Evolutionary conservation across 177 flowering plant species (phyloP).

Genomic region (Vitis hybrid): DNA sequence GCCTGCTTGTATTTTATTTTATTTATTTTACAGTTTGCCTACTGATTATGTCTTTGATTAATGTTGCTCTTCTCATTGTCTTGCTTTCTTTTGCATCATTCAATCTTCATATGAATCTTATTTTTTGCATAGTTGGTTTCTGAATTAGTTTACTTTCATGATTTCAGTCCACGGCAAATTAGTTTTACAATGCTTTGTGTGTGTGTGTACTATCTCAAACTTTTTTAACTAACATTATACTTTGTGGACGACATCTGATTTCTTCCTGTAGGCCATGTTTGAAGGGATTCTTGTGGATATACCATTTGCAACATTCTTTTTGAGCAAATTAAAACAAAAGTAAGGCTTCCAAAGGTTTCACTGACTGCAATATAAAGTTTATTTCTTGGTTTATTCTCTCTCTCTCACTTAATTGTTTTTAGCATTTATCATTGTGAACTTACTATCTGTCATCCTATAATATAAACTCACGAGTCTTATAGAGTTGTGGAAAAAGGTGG

Average conservation of each 20-base stretch:
- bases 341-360: conserved; percentile 34
- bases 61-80: background rate
- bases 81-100: background rate
- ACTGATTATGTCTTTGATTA: background rate
- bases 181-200: background rate
- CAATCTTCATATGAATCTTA: background rate
- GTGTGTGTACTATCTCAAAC: background rate
- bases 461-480: too few relatives aligned
- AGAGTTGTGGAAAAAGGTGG: too few relatives aligned
- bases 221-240: too few relatives aligned
- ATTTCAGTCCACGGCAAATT: background rate
- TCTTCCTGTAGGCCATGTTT: conserved; percentile 81
- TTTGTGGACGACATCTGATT: background rate
- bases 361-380: background rate
- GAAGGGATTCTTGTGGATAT: conserved; percentile 97
- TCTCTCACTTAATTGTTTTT: background rate
- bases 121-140: background rate
- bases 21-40: background rate
- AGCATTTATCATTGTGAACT: background rate
- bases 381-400: background rate
- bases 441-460: background rate
- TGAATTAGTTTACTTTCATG: background rate
- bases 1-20: background rate
- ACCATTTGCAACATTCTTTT: conserved; percentile 95
- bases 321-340: conserved; percentile 96